phyloP scores from a whole-genome alignment of 345 rosid species.

The Salix brachista region DNA sequence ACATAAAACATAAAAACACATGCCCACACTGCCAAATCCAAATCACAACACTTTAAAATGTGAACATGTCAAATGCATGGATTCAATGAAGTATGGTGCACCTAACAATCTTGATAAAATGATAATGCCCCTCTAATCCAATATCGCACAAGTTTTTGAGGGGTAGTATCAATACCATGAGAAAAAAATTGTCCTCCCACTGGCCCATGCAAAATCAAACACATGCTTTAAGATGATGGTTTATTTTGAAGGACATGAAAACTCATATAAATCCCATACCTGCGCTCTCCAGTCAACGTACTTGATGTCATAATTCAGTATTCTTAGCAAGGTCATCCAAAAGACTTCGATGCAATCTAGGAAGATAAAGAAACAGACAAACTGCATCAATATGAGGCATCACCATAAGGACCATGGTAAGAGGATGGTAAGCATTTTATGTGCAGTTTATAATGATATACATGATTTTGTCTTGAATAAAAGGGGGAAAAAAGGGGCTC shows the following conservation, averaged over 20 bases:
- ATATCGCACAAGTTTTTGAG: not conserved
- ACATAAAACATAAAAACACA: not conserved
- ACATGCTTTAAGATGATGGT: not conserved
- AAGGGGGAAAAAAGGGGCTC: not conserved
- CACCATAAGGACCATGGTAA: not conserved
- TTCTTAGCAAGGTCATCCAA: constrained; percentile 46
- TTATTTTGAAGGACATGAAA: not conserved
- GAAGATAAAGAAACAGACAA: not conserved
- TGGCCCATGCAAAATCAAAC: not conserved
- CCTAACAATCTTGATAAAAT: not conserved
- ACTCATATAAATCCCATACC: constrained; percentile 27
- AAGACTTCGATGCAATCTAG: constrained; percentile 30
- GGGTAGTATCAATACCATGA: not conserved
- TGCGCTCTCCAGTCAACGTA: constrained; percentile 50
- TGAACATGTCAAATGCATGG: not conserved
- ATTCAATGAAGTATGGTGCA: not conserved
- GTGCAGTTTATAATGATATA: not conserved
- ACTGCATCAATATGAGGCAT: not conserved
- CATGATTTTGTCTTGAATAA: not conserved
- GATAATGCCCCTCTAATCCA: not conserved
- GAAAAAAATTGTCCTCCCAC: not conserved
- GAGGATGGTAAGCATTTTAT: not conserved
- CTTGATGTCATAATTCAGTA: constrained; percentile 47
- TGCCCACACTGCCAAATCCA: not conserved
- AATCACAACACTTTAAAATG: not conserved